Base-by-base conservation (phyloP, 768 basidiomycete genomes). In the Kwoniella sp. region DNA sequence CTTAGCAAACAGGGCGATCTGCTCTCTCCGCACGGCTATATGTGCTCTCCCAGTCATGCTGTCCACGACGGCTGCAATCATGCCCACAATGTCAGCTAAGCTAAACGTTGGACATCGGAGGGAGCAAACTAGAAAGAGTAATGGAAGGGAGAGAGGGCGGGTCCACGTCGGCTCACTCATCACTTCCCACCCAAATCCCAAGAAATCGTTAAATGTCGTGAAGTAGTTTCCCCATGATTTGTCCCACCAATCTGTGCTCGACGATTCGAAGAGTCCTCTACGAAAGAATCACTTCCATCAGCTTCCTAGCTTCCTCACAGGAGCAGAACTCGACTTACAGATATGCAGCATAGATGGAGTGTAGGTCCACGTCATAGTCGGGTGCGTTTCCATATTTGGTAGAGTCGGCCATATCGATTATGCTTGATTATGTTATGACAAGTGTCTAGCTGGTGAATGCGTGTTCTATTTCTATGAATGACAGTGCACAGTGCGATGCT, bases 171-270 rank as follows among this genome's bases (percentile, higher is more conserved):
- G 60, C 74, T 68, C 48, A 76, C 74, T 65, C 75, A 79, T 76
- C 17, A 75, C 74, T 50, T 76, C 74, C 78, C 78, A 79, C 5
- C 78, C 77, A 52, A 78, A 78, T 1, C 74, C 68, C 9, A 79
- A 69, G 53, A 79, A 79, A 37, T 77, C 77, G 55, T 73, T 73
- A 59, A 79, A 79, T 1, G 75, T 70, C 7, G 68, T 60, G 55
- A 78, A 78, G 64, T 78, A 79, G 15, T 72, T 68, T 30, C 75
- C 70, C 68, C 74, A 79, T 62, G 77, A 77, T 48, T 73, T 72
- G 37, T 76, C 76, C 72, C 72, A 79, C 78, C 78, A 78, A 37
- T 72, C 71, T 29, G 64, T 63, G 13, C 59, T 63, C 5, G 60
- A 48, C 4, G 57, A 54, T 47, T 72, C 70, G 37, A 70, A 76